A percentile compares a stretch with the other conserved stretches of the same genome.
These are phyloP conservation scores for Nymphaea colorata DNA, from an alignment of 164 flowering plant species.

Conservation along the genomic window DNA sequence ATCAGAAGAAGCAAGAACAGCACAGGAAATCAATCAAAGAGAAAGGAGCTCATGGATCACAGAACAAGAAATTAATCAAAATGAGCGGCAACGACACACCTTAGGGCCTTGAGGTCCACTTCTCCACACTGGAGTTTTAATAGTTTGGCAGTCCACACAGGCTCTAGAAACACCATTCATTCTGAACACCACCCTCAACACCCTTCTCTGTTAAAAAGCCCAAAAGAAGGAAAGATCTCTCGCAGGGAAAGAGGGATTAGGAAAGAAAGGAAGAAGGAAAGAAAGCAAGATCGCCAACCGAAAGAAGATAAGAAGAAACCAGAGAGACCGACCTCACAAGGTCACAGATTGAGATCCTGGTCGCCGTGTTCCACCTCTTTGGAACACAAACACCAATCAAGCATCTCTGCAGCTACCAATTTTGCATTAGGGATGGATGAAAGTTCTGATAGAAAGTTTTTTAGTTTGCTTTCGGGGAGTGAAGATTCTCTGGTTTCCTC, in stretches of 20 bases:
- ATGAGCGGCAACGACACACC: constrained; percentile 19
- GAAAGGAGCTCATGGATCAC: constrained; percentile 9
- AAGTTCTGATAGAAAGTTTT: too few species aligned
- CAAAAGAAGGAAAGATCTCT: neutral
- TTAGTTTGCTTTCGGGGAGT: too few species aligned
- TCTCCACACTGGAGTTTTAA: constrained; percentile 19
- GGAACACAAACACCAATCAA: too few species aligned
- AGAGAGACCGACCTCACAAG: neutral
- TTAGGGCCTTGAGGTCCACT: constrained; percentile 49
- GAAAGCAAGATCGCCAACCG: neutral
- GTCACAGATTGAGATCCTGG: neutral
- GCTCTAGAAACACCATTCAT: constrained; percentile 27
- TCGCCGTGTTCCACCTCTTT: neutral
- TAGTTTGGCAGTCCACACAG: constrained; percentile 18
- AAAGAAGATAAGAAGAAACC: neutral
- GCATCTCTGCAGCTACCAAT: too few species aligned
- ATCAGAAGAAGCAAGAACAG: too few species aligned
- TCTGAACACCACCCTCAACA: neutral
- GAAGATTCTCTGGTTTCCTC: too few species aligned
- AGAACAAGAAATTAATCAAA: neutral
- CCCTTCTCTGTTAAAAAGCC: neutral
- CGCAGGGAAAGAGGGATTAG: neutral
- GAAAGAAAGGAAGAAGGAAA: neutral
- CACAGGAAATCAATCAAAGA: too few species aligned
- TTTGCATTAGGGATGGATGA: too few species aligned